A percentile compares a stretch with the other conserved stretches of the same genome.
These are phyloP conservation scores for Delphinella strobiligena DNA, from an alignment of 2,329 filamentous ascomycete genomes.

Conservation along the genomic window DNA sequence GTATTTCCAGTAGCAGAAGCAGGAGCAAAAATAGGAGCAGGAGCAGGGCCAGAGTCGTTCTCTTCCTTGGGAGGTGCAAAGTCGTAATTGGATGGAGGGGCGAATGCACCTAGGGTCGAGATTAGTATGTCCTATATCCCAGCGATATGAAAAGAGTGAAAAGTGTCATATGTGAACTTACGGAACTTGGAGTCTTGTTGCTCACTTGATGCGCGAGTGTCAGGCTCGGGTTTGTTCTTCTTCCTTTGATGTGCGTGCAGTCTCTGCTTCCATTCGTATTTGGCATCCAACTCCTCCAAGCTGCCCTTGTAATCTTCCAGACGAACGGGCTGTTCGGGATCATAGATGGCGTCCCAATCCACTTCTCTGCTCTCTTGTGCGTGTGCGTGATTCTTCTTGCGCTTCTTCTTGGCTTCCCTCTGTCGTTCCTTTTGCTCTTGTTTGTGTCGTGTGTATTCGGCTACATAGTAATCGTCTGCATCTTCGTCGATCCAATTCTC, in stretches of 20 bases:
- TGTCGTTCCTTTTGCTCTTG: constrained; percentile 37
- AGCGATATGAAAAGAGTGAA: constrained; percentile 3
- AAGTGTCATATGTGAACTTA: constrained; percentile 29
- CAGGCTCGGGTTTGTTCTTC: constrained; percentile 30
- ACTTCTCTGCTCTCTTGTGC: constrained; percentile 8
- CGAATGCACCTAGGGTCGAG: constrained; percentile 32
- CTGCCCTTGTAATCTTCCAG: constrained; percentile 76
- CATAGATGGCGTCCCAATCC: constrained; percentile 88
- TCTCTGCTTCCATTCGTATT: constrained; percentile 73
- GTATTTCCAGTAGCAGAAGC: not conserved
- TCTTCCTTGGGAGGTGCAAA: constrained; percentile 36
- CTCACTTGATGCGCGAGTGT: constrained; percentile 38
- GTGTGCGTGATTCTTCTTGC: constrained; percentile 43
- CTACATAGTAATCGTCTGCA: constrained; percentile 64
- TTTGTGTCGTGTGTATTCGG: constrained; percentile 9
- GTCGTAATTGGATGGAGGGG: constrained; percentile 32
- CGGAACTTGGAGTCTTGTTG: constrained; percentile 29
- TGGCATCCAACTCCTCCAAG: constrained; percentile 69
- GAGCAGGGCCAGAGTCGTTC: constrained; percentile 2
- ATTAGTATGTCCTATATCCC: constrained; percentile 8
- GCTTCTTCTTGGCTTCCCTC: constrained; percentile 66
- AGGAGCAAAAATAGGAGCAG: constrained; percentile 12
- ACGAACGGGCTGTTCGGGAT: constrained; percentile 68
- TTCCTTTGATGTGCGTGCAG: constrained; percentile 60
- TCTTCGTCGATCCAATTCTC: constrained; percentile 56